Evolutionary conservation across 768 basidiomycete genomes (phyloP).

Genomic region (Cyclocybe cylindracea): DNA sequence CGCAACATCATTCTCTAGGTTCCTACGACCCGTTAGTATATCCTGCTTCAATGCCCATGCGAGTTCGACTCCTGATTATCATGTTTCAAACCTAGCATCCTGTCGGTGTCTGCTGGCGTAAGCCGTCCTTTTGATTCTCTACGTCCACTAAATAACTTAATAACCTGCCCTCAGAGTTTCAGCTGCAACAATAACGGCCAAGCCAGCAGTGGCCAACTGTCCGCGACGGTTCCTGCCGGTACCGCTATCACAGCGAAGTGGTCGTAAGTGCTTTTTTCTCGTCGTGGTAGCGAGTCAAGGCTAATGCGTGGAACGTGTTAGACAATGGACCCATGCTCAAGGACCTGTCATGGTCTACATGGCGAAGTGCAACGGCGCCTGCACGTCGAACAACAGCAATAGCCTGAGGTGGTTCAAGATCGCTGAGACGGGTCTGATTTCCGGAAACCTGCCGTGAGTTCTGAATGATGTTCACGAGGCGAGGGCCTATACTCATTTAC

Average conservation of each 20-base stretch:
- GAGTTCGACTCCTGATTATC: neutral
- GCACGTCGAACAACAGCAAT: constrained; percentile 32
- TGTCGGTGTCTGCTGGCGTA: constrained; percentile 21
- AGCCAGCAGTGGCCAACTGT: constrained; percentile 28
- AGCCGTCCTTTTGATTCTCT: neutral
- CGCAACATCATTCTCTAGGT: constrained; percentile 15
- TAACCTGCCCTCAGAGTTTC: constrained; percentile 17
- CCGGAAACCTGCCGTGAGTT: constrained; percentile 29
- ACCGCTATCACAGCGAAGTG: constrained; percentile 34
- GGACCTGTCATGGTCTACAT: constrained; percentile 40
- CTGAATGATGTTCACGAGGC: neutral
- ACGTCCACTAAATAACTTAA: neutral
- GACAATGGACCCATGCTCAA: constrained; percentile 35
- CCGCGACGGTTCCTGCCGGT: constrained; percentile 35
- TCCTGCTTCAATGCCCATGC: neutral
- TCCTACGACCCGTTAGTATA: constrained; percentile 32
- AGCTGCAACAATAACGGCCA: constrained; percentile 39
- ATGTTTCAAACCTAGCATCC: constrained; percentile 17
- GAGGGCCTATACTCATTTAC: neutral
- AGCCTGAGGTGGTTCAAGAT: constrained; percentile 41
- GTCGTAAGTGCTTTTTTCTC: constrained; percentile 19
- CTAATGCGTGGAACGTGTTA: constrained; percentile 3
- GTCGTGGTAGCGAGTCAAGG: neutral
- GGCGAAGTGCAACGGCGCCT: constrained; percentile 33
- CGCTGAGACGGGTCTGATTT: constrained; percentile 31